These are phyloP conservation scores for Pyrrhoderma lamaoense DNA, from an alignment of 1,284 basidiomycete species.

Conservation along the genomic window DNA sequence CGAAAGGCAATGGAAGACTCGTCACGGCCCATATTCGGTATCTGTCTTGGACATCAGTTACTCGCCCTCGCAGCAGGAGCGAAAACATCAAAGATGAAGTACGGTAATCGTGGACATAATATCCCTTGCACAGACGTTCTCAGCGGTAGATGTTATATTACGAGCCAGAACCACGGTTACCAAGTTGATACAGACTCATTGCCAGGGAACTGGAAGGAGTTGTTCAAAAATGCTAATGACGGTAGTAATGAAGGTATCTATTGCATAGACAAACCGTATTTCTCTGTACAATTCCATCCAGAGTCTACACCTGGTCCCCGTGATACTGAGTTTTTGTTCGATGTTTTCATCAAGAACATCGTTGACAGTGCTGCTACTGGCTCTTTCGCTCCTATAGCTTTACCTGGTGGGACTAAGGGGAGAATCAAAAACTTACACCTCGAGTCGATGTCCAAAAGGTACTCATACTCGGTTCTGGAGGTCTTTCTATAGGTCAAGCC, in stretches of 20 bases:
- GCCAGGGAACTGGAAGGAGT: slow-evolving; percentile 83
- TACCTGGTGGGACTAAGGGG: slow-evolving; percentile 86
- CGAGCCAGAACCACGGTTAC: slow-evolving; percentile 98
- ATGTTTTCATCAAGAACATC: slow-evolving; percentile 92
- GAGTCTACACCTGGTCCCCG: slow-evolving; percentile 98
- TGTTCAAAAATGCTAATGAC: slow-evolving; percentile 98
- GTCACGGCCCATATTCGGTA: slow-evolving; percentile 92
- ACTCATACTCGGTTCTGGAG: slow-evolving; percentile 95
- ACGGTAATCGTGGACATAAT: slow-evolving; percentile 98
- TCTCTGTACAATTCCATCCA: slow-evolving; percentile 99
- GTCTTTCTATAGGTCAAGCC: slow-evolving; percentile 95
- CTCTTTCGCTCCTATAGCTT: slow-evolving; percentile 64
- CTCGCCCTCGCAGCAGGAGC: slow-evolving; percentile 94
- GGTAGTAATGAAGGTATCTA: slow-evolving; percentile 97
- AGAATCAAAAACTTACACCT: slow-evolving; percentile 75
- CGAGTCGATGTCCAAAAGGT: slow-evolving; percentile 86
- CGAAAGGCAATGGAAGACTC: slow-evolving; percentile 64
- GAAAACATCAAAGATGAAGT: slow-evolving; percentile 97
- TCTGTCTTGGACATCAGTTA: slow-evolving; percentile 97
- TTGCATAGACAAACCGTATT: slow-evolving; percentile 86
- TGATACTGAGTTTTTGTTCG: slow-evolving; percentile 98
- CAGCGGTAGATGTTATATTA: slow-evolving; percentile 97
- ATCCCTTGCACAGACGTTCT: slow-evolving; percentile 95
- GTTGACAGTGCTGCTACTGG: slow-evolving; percentile 68
- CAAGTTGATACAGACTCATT: slow-evolving; percentile 85